Percentiles rank a stretch among this genome's conserved stretches.
Evolutionary conservation across 2,329 filamentous ascomycete genomes (phyloP).

Genomic region (Fusarium ramigenum): DNA sequence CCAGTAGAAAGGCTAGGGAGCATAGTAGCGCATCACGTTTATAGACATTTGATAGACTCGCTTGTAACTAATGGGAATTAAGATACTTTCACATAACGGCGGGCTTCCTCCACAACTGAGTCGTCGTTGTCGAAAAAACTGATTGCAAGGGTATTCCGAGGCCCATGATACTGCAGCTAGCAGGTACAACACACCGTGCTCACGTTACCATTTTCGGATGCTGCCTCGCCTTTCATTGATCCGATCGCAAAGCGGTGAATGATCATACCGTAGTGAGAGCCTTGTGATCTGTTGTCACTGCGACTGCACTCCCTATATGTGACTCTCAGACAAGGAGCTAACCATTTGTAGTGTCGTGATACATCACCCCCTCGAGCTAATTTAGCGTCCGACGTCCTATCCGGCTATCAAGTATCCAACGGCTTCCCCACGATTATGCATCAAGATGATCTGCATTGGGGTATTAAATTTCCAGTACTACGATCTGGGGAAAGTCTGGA

Average conservation of each 20-base stretch:
- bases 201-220: not conserved
- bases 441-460: not conserved
- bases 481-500: not conserved
- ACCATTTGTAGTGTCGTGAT: too few species aligned
- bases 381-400: not conserved
- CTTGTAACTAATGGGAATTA: accelerated
- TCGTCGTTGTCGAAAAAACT: not conserved
- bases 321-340: not conserved
- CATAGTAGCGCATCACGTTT: accelerated
- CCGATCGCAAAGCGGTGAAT: too few species aligned
- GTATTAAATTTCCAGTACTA: not conserved
- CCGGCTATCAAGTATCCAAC: not conserved
- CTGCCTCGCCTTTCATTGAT: accelerated
- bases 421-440: not conserved
- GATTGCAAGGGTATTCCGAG: too few species aligned
- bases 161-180: not conserved
- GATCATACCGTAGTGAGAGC: too few species aligned
- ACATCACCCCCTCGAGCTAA: not conserved
- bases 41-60: not conserved
- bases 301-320: accelerated
- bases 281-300: too few species aligned
- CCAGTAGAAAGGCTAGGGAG: accelerated
- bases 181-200: too few species aligned
- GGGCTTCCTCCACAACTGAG: not conserved
- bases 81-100: accelerated